phyloP scores from a whole-genome alignment of 2,329 filamentous ascomycete genomes.

The Myotisia sp. region DNA sequence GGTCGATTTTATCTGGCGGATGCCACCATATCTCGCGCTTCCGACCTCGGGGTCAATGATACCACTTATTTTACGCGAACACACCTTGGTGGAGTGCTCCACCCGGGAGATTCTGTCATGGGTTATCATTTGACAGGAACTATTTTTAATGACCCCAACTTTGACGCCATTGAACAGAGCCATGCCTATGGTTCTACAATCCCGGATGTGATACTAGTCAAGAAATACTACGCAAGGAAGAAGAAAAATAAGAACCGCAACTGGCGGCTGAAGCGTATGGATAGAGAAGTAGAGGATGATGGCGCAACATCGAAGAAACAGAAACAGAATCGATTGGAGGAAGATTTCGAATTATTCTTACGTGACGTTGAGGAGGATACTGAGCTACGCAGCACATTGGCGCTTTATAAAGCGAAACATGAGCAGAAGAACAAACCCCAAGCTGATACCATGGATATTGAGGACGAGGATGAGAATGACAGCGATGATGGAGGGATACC shows the following conservation, averaged over 20 bases:
- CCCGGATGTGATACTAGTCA: constrained; percentile 86
- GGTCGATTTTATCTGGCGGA: constrained; percentile 78
- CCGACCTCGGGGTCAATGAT: constrained; percentile 76
- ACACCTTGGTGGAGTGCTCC: constrained; percentile 71
- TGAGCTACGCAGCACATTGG: constrained; percentile 69
- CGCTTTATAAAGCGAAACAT: constrained; percentile 62
- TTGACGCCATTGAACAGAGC: constrained; percentile 66
- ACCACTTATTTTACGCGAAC: constrained; percentile 80
- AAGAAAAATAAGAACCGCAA: constrained; percentile 70
- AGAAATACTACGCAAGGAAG: constrained; percentile 85
- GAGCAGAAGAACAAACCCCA: constrained; percentile 34
- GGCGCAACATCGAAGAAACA: constrained; percentile 20
- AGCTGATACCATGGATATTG: constrained; percentile 23
- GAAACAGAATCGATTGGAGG: constrained; percentile 80
- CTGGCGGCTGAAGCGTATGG: constrained; percentile 93
- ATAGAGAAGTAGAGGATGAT: constrained; percentile 60
- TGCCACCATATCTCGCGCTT: constrained; percentile 71
- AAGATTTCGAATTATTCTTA: constrained; percentile 95
- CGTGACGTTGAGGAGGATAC: constrained; percentile 91
- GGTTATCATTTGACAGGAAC: constrained; percentile 83
- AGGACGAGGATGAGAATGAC: constrained; percentile 43
- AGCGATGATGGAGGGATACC: constrained; percentile 53
- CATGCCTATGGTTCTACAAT: constrained; percentile 63
- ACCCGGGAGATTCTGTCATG: constrained; percentile 81
- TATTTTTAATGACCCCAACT: constrained; percentile 83